A percentile compares a stretch with the other conserved stretches of the same genome.
Evolutionary conservation across 2,329 filamentous ascomycete species (phyloP).

Genomic region (Coniochaeta ligniaria): DNA sequence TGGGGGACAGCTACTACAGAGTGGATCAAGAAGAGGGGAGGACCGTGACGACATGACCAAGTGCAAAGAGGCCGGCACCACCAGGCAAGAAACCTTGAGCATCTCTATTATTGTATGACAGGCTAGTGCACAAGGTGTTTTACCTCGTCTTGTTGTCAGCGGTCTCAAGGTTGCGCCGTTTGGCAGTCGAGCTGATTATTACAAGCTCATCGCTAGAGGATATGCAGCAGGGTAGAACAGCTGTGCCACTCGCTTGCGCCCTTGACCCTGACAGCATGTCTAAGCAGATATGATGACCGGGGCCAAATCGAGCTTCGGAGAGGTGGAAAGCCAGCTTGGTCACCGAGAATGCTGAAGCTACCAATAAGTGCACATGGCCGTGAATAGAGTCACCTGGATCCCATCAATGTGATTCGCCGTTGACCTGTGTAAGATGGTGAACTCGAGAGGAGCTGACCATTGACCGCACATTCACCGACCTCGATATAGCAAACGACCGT

Average conservation of each 20-base stretch:
- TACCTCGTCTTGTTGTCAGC: neutral
- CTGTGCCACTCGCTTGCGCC: too few relatives aligned
- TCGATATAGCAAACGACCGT: neutral
- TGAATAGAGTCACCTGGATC: neutral
- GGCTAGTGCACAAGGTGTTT: too few relatives aligned
- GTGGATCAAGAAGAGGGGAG: too few relatives aligned
- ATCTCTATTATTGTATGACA: neutral
- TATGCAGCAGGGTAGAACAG: too few relatives aligned
- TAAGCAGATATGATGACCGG: neutral
- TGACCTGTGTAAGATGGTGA: neutral
- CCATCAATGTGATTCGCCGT: neutral
- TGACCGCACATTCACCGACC: neutral
- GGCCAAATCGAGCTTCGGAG: too few relatives aligned
- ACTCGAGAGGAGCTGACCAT: neutral
- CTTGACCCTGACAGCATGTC: too few relatives aligned
- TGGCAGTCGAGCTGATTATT: neutral
- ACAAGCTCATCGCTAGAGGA: too few relatives aligned
- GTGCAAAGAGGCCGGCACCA: too few relatives aligned
- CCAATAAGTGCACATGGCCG: neutral
- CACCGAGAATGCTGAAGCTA: neutral
- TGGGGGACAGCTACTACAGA: too few relatives aligned
- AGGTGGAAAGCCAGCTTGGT: neutral
- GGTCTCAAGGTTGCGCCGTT: neutral
- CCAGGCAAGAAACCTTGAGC: too few relatives aligned
- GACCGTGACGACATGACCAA: too few relatives aligned